A percentile compares a stretch with the other conserved stretches of the same genome.
phyloP scores from a whole-genome alignment of 768 basidiomycete genomes.

The Trichaptum fuscoviolaceum region DNA sequence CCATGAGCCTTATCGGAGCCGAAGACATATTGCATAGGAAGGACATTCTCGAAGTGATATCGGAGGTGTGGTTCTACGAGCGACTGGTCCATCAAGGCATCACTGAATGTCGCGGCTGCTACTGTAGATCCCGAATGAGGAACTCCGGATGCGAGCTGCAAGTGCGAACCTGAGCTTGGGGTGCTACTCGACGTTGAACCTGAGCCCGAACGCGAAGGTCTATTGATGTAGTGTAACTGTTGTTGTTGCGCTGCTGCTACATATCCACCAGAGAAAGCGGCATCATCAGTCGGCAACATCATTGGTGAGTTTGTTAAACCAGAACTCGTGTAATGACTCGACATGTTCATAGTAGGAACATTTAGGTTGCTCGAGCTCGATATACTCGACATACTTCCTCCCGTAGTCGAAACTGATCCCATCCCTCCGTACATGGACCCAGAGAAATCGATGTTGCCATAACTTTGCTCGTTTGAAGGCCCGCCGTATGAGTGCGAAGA shows the following conservation, averaged over 20 bases:
- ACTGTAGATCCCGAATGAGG: background rate
- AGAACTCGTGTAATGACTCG: background rate
- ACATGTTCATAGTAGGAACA: background rate
- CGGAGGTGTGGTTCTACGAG: constrained; percentile 55
- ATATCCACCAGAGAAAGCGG: background rate
- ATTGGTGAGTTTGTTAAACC: background rate
- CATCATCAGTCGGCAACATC: background rate
- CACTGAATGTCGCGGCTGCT: background rate
- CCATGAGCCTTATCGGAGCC: constrained; percentile 36
- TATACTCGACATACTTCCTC: background rate
- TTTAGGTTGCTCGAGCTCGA: background rate
- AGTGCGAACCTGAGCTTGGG: constrained; percentile 27
- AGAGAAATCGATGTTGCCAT: background rate
- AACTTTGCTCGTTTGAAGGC: background rate
- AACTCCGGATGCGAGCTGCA: constrained; percentile 18
- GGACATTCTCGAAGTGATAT: constrained; percentile 73
- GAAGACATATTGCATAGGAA: constrained; percentile 61
- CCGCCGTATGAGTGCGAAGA: background rate
- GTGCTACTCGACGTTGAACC: constrained; percentile 23
- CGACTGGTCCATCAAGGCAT: constrained; percentile 29
- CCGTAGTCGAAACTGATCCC: background rate
- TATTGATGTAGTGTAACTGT: constrained; percentile 27
- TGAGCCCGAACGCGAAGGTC: constrained; percentile 22
- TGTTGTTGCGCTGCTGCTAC: constrained; percentile 16
- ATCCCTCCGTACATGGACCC: background rate